Conservation (phyloP, 805 yeast species). For the Saturnispora galanensis region DNA sequence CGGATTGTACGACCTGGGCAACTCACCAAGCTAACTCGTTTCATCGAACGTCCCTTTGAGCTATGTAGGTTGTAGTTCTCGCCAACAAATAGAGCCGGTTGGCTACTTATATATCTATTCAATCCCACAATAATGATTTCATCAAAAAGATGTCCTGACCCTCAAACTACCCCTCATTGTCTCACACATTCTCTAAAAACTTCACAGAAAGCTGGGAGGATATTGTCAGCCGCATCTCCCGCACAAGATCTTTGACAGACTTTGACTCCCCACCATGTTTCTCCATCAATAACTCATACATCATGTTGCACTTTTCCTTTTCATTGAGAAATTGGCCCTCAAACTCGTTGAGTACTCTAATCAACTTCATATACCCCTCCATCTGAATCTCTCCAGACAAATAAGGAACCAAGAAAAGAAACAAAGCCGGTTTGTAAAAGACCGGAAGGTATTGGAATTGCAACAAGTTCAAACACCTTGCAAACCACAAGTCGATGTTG, state of each 20-base stretch:
- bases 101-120: too few species aligned
- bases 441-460: slow-evolving; percentile 45
- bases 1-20: too few species aligned
- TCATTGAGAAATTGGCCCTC: slow-evolving; percentile 15
- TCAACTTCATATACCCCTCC: slow-evolving; percentile 18
- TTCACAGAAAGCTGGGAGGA: slow-evolving; percentile 21
- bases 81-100: too few species aligned
- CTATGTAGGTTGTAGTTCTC: too few species aligned
- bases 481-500: slow-evolving; percentile 19
- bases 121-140: too few species aligned
- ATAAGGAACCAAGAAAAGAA: slow-evolving; percentile 37
- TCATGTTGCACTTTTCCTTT: slow-evolving; percentile 10
- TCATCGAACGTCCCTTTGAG: too few species aligned
- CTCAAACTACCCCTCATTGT: too few species aligned
- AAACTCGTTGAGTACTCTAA: slow-evolving; percentile 19
- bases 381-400: slow-evolving; percentile 16
- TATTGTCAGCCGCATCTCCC: slow-evolving; percentile 18
- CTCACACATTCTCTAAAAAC: too few species aligned
- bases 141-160: too few species aligned
- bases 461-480: slow-evolving; percentile 31
- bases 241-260: slow-evolving; percentile 11
- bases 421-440: slow-evolving; percentile 38
- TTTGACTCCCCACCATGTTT: slow-evolving; percentile 9
- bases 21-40: too few species aligned
- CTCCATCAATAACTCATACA: slow-evolving; percentile 17